phyloP scores from a whole-genome alignment of 2,329 filamentous ascomycete genomes.

The Colletotrichum shisoi region DNA sequence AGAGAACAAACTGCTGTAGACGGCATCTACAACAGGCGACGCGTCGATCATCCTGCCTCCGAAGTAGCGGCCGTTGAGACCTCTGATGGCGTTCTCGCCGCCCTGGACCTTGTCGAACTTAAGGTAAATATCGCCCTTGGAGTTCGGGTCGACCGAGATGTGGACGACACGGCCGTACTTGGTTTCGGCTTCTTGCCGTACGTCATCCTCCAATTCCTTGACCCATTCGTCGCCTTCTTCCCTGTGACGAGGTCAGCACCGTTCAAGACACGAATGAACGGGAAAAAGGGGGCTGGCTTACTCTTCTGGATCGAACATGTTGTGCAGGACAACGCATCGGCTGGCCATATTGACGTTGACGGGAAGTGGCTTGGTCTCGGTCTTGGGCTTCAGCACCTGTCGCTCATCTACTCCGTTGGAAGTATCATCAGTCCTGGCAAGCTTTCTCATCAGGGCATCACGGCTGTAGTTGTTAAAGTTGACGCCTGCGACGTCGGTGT shows the following conservation, averaged over 20 bases:
- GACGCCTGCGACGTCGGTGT: constrained; percentile 96
- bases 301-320: constrained; percentile 93
- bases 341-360: constrained; percentile 91
- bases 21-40: constrained; percentile 94
- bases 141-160: constrained; percentile 92
- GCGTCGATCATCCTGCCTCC: constrained; percentile 92
- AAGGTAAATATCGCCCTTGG: constrained; percentile 94
- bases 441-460: constrained; percentile 97
- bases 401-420: constrained; percentile 71
- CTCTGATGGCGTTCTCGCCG: constrained; percentile 96
- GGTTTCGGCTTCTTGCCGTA: constrained; percentile 88
- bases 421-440: constrained; percentile 90
- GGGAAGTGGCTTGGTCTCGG: constrained; percentile 78
- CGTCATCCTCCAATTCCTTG: constrained; percentile 92
- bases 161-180: constrained; percentile 98
- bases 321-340: constrained; percentile 90
- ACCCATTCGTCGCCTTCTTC: constrained; percentile 88
- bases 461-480: constrained; percentile 99
- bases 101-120: constrained; percentile 97
- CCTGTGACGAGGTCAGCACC: constrained; percentile 59
- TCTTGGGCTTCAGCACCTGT: constrained; percentile 79
- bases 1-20: constrained; percentile 97
- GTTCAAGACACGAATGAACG: background rate
- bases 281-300: constrained; percentile 60
- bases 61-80: constrained; percentile 95